A percentile compares a stretch with the other conserved stretches of the same genome.
phyloP scores from a whole-genome alignment of 2,329 filamentous ascomycete genomes.

The Penicillium paneum region DNA sequence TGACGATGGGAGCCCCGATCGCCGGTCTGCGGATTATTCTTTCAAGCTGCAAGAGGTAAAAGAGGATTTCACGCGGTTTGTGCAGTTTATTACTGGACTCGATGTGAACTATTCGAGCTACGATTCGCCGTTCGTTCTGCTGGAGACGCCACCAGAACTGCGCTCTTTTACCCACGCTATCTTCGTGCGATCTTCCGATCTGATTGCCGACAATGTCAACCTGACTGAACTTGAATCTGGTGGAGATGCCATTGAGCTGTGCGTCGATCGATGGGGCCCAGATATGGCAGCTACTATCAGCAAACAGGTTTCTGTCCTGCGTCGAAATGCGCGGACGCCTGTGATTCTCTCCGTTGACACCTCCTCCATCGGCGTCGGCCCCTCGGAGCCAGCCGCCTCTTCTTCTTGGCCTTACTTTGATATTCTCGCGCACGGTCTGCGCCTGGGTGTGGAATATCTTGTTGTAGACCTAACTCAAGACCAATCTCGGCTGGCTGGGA shows the following conservation, averaged over 20 bases:
- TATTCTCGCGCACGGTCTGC: slow-evolving; percentile 40
- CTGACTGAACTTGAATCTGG: slow-evolving; percentile 56
- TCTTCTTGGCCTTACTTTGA: slow-evolving; percentile 28
- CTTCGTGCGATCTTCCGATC: slow-evolving; percentile 37
- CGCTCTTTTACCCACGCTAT: slow-evolving; percentile 49
- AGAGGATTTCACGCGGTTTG: slow-evolving; percentile 59
- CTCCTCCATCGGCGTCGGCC: slow-evolving; percentile 16
- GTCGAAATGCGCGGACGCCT: slow-evolving; percentile 55
- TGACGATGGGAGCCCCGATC: slow-evolving; percentile 41
- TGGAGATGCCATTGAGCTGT: slow-evolving; percentile 59
- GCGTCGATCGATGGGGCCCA: slow-evolving; percentile 57
- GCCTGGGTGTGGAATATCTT: slow-evolving; percentile 43
- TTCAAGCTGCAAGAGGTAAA: slow-evolving; percentile 54
- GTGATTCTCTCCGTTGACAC: slow-evolving; percentile 57
- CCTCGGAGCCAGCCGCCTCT: slow-evolving; percentile 7
- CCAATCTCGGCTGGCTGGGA: slow-evolving; percentile 22
- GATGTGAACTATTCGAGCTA: slow-evolving; percentile 52
- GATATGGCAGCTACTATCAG: slow-evolving; percentile 51
- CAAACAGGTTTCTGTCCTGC: slow-evolving; percentile 56
- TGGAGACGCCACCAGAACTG: slow-evolving; percentile 58
- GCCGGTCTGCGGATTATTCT: slow-evolving; percentile 46
- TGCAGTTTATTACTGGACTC: slow-evolving; percentile 57
- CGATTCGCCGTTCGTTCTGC: slow-evolving; percentile 60
- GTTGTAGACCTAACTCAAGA: slow-evolving; percentile 37
- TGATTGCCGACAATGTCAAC: slow-evolving; percentile 37